These are phyloP conservation scores for Dispira simplex DNA, from an alignment of 192 early-diverging fungal genomes.

Conservation along the genomic window DNA sequence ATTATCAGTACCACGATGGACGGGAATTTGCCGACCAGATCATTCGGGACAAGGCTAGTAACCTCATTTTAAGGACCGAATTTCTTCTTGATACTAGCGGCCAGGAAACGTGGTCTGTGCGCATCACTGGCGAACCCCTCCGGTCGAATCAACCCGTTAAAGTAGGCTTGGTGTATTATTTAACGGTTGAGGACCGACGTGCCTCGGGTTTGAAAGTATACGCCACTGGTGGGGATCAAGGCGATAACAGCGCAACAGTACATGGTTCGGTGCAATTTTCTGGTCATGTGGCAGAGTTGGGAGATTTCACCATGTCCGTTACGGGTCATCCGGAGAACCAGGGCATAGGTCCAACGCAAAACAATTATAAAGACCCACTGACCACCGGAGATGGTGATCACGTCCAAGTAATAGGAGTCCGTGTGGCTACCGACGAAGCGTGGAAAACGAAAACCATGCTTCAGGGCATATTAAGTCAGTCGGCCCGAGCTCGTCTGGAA, in stretches of 20 bases:
- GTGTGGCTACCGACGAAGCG: conserved; percentile 15
- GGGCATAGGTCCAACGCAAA: conserved; percentile 13
- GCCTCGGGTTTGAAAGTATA: conserved; percentile 27
- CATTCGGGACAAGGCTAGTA: conserved; percentile 45
- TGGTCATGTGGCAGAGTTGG: conserved; percentile 50
- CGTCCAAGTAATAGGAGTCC: conserved; percentile 15
- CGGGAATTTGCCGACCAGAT: conserved; percentile 62
- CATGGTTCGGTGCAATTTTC: conserved; percentile 17
- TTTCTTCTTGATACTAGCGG: conserved; percentile 50
- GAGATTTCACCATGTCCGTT: conserved; percentile 38
- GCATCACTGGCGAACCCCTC: conserved; percentile 52
- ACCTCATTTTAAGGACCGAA: conserved; percentile 51
- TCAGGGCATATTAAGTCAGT: conserved; percentile 13
- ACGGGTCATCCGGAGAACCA: conserved; percentile 15
- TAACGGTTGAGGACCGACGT: conserved; percentile 60
- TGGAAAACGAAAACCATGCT: conserved; percentile 22
- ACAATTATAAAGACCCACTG: neutral
- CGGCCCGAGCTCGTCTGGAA: conserved; percentile 11
- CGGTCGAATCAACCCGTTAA: conserved; percentile 22
- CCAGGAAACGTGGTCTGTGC: conserved; percentile 36
- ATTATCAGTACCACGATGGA: conserved; percentile 78
- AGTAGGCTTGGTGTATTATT: conserved; percentile 56
- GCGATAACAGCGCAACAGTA: conserved; percentile 10
- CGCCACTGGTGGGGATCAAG: neutral
- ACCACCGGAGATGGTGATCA: neutral